Evolutionary conservation across 352 stramenopile species (phyloP), one percentile per base, ranked within the genome.

Genomic region (Aphanomyces stellatus): DNA sequence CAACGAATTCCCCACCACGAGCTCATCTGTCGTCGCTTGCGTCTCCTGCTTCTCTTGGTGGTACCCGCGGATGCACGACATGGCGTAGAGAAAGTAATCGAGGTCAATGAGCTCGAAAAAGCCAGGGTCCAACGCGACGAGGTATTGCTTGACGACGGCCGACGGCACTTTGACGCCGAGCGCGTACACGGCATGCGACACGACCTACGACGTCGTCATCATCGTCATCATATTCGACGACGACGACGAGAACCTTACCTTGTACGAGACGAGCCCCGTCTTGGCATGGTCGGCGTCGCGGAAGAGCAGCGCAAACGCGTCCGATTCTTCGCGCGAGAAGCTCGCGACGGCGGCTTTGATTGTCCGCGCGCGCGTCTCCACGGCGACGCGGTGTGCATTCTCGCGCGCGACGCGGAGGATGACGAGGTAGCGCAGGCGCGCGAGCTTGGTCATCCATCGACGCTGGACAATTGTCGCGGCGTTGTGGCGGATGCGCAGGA

Each of bases 21-120:
- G 64, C 27, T 83, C 77, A n/a, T 72, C 74, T 2, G 51, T 19
- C 5, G 35, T 37, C 1, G 42, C 13, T 4, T 60, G 10, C 0
- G 19, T 15, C 19, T 69, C 53, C 35, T 91, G 77, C 43, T 85
- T 74, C 3, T 81, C 69, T 41, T 91, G 83, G 48, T 91, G 83
- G 43, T 88, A 71, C 31, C 77, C 46, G 1, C 83, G 81, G 25
- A 87, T 80, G 57, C 81, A 87, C 65, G 89, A 81, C 83, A 91
- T 91, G 62, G 79, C 83, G 53, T 88, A 91, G 8, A 91, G 43
- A 67, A 90, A 91, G 63, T 91, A 82, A 49, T 91, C 83, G 53
- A 90, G 85, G 71, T 91, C 83, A 8, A 91, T 82, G 1, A 91
- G 76, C 27, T 91, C 83, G 8, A 78, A 80, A 51, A 88, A 91